Conservation (phyloP, 1,139 yeast genomes). For the Suhomyces atakaporum region DNA sequence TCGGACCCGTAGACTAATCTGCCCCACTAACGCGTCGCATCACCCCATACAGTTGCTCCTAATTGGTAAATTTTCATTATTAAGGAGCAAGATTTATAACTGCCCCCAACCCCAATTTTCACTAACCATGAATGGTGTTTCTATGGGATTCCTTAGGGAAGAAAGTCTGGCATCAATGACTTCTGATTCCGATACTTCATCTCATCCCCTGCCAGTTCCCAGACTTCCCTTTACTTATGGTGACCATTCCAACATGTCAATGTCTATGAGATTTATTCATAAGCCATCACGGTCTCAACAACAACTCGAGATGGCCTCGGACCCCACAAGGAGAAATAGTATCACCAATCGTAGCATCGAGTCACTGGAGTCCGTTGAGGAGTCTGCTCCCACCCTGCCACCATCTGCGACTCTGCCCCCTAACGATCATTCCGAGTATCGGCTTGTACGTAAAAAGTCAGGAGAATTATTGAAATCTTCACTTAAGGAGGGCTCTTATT, state of each 20-base stretch:
- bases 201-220: constrained; percentile 4
- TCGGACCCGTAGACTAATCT: too few relatives aligned
- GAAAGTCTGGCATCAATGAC: too few relatives aligned
- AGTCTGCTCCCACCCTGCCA: not conserved
- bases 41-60: too few relatives aligned
- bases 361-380: not conserved
- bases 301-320: constrained; percentile 35
- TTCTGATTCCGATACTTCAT: too few relatives aligned
- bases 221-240: constrained; percentile 12
- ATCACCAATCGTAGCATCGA: constrained; percentile 10
- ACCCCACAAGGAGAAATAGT: constrained; percentile 38
- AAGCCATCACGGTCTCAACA: constrained; percentile 42
- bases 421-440: constrained; percentile 12
- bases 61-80: too few relatives aligned
- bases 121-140: too few relatives aligned
- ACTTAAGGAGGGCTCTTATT: constrained; percentile 46
- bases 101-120: too few relatives aligned
- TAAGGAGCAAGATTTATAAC: too few relatives aligned
- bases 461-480: constrained; percentile 82
- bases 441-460: constrained; percentile 66
- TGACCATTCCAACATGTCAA: constrained; percentile 18
- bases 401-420: not conserved
- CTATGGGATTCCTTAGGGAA: too few relatives aligned
- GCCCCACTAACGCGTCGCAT: too few relatives aligned
- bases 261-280: constrained; percentile 44